These are phyloP conservation scores for Colletotrichum karsti DNA, from an alignment of 2,329 filamentous ascomycete species.

Conservation along the genomic window DNA sequence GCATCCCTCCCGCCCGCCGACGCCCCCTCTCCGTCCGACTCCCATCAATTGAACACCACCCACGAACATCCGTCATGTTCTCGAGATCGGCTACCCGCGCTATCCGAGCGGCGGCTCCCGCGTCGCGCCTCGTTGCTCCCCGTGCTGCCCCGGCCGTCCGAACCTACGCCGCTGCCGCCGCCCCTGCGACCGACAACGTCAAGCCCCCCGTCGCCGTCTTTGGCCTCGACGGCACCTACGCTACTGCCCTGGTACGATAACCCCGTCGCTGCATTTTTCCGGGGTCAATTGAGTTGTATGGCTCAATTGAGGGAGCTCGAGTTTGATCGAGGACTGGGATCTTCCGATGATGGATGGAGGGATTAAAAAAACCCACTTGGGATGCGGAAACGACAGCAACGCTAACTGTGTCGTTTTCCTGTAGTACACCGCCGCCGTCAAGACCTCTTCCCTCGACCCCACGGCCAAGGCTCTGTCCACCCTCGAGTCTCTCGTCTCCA, in stretches of 20 bases:
- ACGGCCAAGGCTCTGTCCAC: conserved; percentile 81
- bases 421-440: conserved; percentile 95
- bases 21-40: conserved; percentile 12
- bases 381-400: conserved; percentile 15
- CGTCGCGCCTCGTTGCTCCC: conserved; percentile 63
- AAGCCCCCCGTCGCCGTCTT: conserved; percentile 92
- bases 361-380: conserved; percentile 4
- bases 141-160: conserved; percentile 65
- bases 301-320: conserved; percentile 30
- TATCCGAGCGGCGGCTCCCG: conserved; percentile 65
- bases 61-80: conserved; percentile 56
- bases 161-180: conserved; percentile 76
- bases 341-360: background rate
- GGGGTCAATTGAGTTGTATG: conserved; percentile 6
- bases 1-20: conserved; percentile 30
- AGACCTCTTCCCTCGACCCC: conserved; percentile 84
- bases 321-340: background rate
- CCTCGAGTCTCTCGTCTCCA: conserved; percentile 78
- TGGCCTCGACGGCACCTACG: conserved; percentile 97
- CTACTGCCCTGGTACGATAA: conserved; percentile 89
- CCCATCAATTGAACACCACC: conserved; percentile 20
- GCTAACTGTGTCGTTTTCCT: conserved; percentile 48
- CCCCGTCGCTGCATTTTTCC: background rate
- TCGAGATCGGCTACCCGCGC: conserved; percentile 67
- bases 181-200: conserved; percentile 69